Conservation (phyloP, 1,139 yeast species). For the Pichia kudriavzevii region DNA sequence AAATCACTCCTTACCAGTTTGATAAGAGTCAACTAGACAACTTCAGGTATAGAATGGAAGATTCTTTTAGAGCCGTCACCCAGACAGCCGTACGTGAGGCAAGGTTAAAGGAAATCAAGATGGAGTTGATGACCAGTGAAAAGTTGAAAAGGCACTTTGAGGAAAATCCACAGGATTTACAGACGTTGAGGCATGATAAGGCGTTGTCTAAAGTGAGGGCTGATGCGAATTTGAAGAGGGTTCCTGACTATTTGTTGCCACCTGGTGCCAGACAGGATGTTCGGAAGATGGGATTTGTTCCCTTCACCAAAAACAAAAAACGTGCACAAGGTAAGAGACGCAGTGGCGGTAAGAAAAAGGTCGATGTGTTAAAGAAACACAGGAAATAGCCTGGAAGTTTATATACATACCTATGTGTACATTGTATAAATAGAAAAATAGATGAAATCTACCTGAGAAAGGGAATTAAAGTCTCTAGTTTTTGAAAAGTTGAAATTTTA, state of each 20-base stretch:
- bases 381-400: no score
- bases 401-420: no score
- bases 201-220: constrained; percentile 78
- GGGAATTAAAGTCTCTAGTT: no score
- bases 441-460: no score
- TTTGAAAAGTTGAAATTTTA: no score
- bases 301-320: constrained; percentile 55
- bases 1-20: constrained; percentile 72
- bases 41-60: constrained; percentile 94
- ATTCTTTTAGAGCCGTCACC: constrained; percentile 93
- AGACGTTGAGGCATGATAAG: constrained; percentile 83
- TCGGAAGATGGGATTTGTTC: constrained; percentile 66
- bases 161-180: constrained; percentile 95
- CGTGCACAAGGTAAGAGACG: constrained; percentile 28
- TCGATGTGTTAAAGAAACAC: constrained; percentile 68
- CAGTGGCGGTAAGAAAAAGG: constrained; percentile 31
- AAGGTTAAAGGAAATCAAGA: constrained; percentile 79
- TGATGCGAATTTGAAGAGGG: constrained; percentile 81
- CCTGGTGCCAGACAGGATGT: constrained; percentile 60
- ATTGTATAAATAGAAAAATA: no score
- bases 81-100: constrained; percentile 89
- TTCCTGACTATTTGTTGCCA: constrained; percentile 88
- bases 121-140: constrained; percentile 82
- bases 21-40: constrained; percentile 92
- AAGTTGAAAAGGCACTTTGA: constrained; percentile 91